Percentiles rank a stretch among this genome's conserved stretches.
Evolutionary conservation across 306 rosid species (phyloP).

Genomic region (Abrus precatorius): DNA sequence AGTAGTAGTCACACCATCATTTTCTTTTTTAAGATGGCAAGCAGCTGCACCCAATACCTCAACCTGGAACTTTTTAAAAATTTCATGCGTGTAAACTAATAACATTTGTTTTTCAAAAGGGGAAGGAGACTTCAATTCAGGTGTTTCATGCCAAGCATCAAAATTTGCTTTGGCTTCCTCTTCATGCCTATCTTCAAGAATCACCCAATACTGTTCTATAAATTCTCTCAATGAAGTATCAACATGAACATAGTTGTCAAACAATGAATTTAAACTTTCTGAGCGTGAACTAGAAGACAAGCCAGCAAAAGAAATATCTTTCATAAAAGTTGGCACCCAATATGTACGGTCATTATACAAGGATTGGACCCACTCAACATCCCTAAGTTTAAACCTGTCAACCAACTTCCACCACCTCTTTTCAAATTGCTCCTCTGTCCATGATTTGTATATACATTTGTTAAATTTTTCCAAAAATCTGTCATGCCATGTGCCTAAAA

Average conservation of each 20-base stretch:
- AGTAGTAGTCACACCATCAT: slow-evolving; percentile 49
- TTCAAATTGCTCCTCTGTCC: slow-evolving; percentile 67
- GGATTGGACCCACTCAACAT: slow-evolving; percentile 60
- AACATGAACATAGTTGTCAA: slow-evolving; percentile 60
- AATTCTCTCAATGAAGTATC: slow-evolving; percentile 64
- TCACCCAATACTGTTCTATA: slow-evolving; percentile 57
- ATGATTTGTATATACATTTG: slow-evolving; percentile 62
- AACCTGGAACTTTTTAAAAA: slow-evolving; percentile 62
- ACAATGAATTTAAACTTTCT: slow-evolving; percentile 57
- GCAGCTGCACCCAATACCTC: slow-evolving; percentile 76
- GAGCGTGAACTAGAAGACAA: slow-evolving; percentile 57
- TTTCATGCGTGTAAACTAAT: slow-evolving; percentile 63
- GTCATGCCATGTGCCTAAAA: slow-evolving; percentile 61
- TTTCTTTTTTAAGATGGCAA: slow-evolving; percentile 73
- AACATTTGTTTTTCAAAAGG: slow-evolving; percentile 69
- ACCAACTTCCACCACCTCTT: slow-evolving; percentile 71
- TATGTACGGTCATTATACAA: slow-evolving; percentile 61
- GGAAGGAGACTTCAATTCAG: slow-evolving; percentile 71
- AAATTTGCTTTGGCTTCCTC: slow-evolving; percentile 76
- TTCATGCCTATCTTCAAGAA: slow-evolving; percentile 69
- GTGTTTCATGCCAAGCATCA: slow-evolving; percentile 78
- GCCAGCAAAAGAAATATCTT: slow-evolving; percentile 62
- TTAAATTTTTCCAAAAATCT: slow-evolving; percentile 57
- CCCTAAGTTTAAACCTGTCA: slow-evolving; percentile 61
- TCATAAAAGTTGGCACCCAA: slow-evolving; percentile 69